phyloP scores from a whole-genome alignment of 352 stramenopile genomes.

The Globisporangium paddicum region DNA sequence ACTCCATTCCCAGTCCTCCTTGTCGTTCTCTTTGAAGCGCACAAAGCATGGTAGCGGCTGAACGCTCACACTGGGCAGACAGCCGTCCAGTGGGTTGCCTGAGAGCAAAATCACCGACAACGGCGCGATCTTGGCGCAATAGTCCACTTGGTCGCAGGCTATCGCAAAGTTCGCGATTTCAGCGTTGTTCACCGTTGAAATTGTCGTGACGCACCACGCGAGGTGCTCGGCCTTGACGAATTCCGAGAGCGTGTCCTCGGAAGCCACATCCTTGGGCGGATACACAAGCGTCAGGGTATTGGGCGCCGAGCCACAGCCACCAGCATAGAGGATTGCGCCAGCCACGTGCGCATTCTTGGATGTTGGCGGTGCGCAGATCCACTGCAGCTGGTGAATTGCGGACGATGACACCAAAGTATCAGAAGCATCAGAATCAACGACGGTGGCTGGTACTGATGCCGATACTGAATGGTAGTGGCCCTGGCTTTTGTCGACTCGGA shows the following conservation, averaged over 20 bases:
- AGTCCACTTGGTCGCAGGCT: conserved; percentile 52
- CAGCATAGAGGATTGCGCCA: conserved; percentile 48
- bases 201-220: conserved; percentile 37
- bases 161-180: conserved; percentile 45
- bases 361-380: conserved; percentile 54
- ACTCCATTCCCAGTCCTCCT: conserved; percentile 73
- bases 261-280: conserved; percentile 21
- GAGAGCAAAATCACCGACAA: conserved; percentile 62
- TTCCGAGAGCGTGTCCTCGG: conserved; percentile 46
- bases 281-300: conserved; percentile 40
- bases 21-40: conserved; percentile 42
- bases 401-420: conserved; percentile 1
- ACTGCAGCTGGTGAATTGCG: conserved; percentile 46
- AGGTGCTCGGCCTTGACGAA: conserved; percentile 58
- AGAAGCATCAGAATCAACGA: background rate
- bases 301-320: conserved; percentile 20
- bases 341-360: conserved; percentile 44
- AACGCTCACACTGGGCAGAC: conserved; percentile 52
- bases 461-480: conserved; percentile 30
- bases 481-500: conserved; percentile 48
- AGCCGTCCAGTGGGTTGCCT: conserved; percentile 69
- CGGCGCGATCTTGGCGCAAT: conserved; percentile 39
- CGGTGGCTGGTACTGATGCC: background rate
- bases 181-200: conserved; percentile 43
- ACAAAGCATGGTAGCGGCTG: conserved; percentile 63